Base-by-base conservation (phyloP, 1,139 yeast species). In the Suhomyces atakaporum region DNA sequence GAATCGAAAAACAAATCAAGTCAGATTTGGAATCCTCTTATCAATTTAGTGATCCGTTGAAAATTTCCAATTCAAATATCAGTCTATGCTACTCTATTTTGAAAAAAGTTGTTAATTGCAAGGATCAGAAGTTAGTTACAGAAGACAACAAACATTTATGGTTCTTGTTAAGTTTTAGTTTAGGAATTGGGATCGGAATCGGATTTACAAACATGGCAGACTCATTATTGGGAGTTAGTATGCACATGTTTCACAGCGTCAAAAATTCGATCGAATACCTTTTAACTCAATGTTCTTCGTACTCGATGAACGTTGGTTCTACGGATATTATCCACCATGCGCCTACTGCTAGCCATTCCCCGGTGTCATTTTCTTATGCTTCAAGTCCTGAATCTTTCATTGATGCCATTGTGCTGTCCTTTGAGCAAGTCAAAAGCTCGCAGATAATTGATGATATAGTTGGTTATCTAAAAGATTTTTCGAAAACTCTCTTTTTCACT, bases 111-210 rank as follows among this genome's bases (percentile, higher is more conserved):
- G 13, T 39, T 14, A 27, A 16, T n/a, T 13, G 30, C 8, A 32
- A 35, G 14, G 36, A 35, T 20, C 18, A 39, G 21, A 23, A 38
- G 19, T 29, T 40, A 20, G 22, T 29, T 10, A 27, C 25, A 12
- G 26, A 34, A 12, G 29, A 27, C 12, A 23, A 25, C 20, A 23
- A 21, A 27, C 29, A 29, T 24, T 25, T 23, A 18, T 32, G 32
- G 42, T 33, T 20, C 13, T 16, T 40, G 9, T 32, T 62, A 34
- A 56, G 69, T 35, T 65, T 67, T 41, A 49, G 66, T 1, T 29
- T 66, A 11, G 72, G 72, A 1, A 50, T 67, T 24, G 69, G 73
- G 1, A 47, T 68, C 18, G 73, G 73, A 1, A 43, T 64, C 13
- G 57, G 60, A 6, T 34, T 58, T 21, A 54, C 64, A 8, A 50